phyloP scores from a whole-genome alignment of 345 rosid genomes.

The Clausena lansium region DNA sequence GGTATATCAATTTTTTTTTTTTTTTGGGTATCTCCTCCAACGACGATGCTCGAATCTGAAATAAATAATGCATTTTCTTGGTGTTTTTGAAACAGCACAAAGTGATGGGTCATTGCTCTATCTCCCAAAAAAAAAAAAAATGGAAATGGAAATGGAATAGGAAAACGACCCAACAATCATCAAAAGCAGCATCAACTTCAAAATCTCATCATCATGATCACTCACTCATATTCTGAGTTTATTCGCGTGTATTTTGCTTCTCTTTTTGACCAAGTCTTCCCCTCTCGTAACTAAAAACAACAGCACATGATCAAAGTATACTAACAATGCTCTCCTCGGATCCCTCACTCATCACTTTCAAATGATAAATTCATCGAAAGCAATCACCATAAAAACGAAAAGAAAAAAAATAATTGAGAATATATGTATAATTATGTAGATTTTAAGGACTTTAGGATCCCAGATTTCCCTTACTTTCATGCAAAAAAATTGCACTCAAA shows the following conservation, averaged over 20 bases:
- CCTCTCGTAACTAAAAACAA: conserved; percentile 17
- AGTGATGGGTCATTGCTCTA: background rate
- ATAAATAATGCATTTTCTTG: background rate
- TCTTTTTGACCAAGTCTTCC: conserved; percentile 38
- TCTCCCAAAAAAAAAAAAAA: background rate
- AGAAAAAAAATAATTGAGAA: conserved; percentile 1
- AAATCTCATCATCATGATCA: conserved; percentile 14
- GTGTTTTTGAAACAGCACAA: background rate
- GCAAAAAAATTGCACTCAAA: conserved; percentile 18
- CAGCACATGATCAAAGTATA: conserved; percentile 19
- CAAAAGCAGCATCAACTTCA: conserved; percentile 30
- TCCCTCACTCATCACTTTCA: conserved; percentile 55
- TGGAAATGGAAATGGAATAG: conserved; percentile 1
- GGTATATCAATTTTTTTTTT: too few species aligned
- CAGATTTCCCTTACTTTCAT: conserved; percentile 58
- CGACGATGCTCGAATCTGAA: background rate
- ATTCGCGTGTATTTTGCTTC: conserved; percentile 20
- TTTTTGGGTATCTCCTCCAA: background rate
- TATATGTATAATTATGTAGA: conserved; percentile 2
- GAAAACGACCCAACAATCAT: conserved; percentile 46
- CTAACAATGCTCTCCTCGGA: conserved; percentile 38
- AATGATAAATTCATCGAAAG: conserved; percentile 34
- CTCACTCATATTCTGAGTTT: conserved; percentile 13
- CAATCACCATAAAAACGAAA: background rate
- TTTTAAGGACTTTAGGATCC: conserved; percentile 26